These are phyloP conservation scores for Filosporella fistucella DNA, from an alignment of 495 filamentous ascomycete genomes.

Conservation along the genomic window DNA sequence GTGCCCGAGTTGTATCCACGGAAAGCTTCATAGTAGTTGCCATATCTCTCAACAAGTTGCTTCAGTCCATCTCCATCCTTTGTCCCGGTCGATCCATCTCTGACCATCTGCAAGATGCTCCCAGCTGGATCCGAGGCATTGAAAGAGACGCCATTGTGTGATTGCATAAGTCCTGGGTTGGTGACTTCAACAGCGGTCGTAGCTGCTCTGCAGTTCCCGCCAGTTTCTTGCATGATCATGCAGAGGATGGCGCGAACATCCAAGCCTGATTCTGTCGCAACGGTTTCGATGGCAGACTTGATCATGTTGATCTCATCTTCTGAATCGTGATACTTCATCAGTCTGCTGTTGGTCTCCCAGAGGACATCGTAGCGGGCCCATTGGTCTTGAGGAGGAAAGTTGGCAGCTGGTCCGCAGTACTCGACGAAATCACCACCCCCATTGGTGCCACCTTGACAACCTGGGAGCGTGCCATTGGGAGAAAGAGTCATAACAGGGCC, in stretches of 20 bases:
- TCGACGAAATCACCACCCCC: background rate
- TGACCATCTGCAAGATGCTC: conserved; percentile 34
- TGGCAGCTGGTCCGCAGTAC: conserved; percentile 31
- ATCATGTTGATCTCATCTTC: conserved; percentile 43
- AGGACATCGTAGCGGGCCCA: conserved; percentile 1
- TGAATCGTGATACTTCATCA: conserved; percentile 32
- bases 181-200: conserved; percentile 29
- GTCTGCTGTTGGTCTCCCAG: conserved; percentile 1
- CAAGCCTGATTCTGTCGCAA: conserved; percentile 26
- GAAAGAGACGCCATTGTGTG: conserved; percentile 4
- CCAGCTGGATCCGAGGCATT: conserved; percentile 16
- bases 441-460: background rate
- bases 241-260: conserved; percentile 32
- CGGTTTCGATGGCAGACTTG: conserved; percentile 45
- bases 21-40: conserved; percentile 32
- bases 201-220: conserved; percentile 33
- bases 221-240: conserved; percentile 41
- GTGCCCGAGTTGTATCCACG: conserved; percentile 38
- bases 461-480: no score
- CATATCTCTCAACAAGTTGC: background rate
- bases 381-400: conserved; percentile 9
- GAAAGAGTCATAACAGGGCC: background rate
- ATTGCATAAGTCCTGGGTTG: conserved; percentile 19
- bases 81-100: conserved; percentile 29
- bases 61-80: conserved; percentile 4